Conservation (phyloP, 306 rosid species). For the Neltuma alba region DNA sequence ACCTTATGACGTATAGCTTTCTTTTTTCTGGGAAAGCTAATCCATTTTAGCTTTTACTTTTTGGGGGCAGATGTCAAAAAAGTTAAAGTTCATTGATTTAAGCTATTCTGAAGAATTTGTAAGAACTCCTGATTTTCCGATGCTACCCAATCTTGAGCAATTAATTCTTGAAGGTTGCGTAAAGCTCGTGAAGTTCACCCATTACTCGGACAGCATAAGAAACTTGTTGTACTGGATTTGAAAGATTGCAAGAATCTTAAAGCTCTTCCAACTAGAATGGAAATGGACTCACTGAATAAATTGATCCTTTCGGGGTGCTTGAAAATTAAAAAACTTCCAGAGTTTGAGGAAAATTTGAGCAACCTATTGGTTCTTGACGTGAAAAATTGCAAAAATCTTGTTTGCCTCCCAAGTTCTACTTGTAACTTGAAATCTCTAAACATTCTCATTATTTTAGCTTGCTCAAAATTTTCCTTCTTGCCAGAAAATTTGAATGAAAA, state of each 20-base stretch:
- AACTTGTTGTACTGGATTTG: background rate
- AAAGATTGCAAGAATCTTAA: background rate
- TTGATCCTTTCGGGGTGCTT: background rate
- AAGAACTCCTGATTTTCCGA: background rate
- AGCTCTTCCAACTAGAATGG: slow-evolving; percentile 7
- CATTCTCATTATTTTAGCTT: background rate
- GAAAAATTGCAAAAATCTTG: background rate
- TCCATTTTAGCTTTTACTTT: background rate
- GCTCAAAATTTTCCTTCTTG: background rate
- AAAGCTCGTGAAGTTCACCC: slow-evolving; percentile 10
- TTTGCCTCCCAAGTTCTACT: background rate
- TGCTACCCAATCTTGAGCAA: background rate
- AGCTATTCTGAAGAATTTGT: background rate
- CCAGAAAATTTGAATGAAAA: background rate
- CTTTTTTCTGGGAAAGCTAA: background rate
- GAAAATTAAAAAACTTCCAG: background rate
- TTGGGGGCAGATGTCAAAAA: slow-evolving; percentile 14
- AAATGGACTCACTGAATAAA: background rate
- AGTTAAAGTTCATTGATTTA: background rate
- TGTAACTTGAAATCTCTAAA: background rate
- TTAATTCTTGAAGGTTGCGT: background rate
- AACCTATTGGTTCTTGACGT: background rate
- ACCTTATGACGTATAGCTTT: background rate
- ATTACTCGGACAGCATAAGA: background rate
- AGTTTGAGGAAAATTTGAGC: background rate